Percentiles rank a stretch among this genome's conserved stretches.
These are phyloP conservation scores for Andrographis paniculata DNA, from an alignment of 305 asterid genomes.

Conservation along the genomic window DNA sequence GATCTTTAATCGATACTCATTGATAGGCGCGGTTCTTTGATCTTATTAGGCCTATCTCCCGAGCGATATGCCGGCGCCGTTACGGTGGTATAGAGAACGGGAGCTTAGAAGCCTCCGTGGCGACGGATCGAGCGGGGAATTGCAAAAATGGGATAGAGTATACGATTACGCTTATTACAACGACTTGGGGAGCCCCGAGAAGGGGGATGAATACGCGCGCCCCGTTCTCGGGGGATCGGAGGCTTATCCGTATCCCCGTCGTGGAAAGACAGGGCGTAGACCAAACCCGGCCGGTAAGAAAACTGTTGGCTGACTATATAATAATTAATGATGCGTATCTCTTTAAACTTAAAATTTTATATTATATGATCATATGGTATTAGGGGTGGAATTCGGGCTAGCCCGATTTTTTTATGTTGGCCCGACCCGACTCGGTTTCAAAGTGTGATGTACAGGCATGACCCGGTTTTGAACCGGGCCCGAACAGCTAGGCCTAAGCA, in stretches of 20 bases:
- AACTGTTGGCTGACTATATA: background rate
- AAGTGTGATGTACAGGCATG: no score
- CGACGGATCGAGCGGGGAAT: slow-evolving; percentile 42
- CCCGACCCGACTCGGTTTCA: background rate
- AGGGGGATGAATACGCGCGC: slow-evolving; percentile 42
- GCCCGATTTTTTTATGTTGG: no score
- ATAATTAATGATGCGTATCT: background rate
- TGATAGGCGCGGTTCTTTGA: slow-evolving; percentile 1
- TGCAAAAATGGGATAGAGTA: slow-evolving; percentile 87
- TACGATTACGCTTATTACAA: slow-evolving; percentile 90
- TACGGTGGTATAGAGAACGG: slow-evolving; percentile 49
- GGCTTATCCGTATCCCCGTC: slow-evolving; percentile 66
- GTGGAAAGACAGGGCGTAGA: slow-evolving; percentile 65
- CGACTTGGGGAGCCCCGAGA: slow-evolving; percentile 65
- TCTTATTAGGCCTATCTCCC: slow-evolving; percentile 56
- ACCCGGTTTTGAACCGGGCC: no score
- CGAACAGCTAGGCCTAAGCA: no score
- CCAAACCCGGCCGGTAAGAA: slow-evolving; percentile 49
- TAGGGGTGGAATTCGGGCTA: no score
- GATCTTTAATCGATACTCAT: no score
- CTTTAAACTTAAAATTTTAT: no score
- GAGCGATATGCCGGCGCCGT: slow-evolving; percentile 54
- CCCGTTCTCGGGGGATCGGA: slow-evolving; percentile 61
- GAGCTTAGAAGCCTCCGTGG: slow-evolving; percentile 73
- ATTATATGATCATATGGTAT: no score